Evolutionary conservation across 2,329 filamentous ascomycete genomes (phyloP).

Genomic region (Monosporascus sp.): DNA sequence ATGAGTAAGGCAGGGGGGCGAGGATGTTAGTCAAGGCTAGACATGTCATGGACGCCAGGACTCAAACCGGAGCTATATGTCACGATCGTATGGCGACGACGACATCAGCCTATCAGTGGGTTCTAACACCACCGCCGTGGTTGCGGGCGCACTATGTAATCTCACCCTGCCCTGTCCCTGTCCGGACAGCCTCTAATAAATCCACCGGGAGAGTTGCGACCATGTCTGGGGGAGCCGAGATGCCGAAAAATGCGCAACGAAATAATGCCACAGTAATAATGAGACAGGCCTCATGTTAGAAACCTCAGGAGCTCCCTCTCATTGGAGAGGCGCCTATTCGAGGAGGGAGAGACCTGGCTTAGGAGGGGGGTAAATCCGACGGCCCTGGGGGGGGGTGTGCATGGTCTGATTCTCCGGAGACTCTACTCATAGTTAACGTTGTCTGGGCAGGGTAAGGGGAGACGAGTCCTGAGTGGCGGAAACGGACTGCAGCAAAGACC

Average conservation of each 20-base stretch:
- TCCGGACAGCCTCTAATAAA: not conserved
- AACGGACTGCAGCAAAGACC: not conserved
- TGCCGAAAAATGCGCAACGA: not conserved
- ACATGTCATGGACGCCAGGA: not conserved
- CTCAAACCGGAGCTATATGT: not conserved
- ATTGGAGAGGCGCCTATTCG: not conserved
- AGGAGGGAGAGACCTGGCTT: not conserved
- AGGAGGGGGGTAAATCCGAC: slow-evolving; percentile 19
- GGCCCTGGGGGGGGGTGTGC: slow-evolving; percentile 20
- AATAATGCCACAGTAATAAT: not conserved
- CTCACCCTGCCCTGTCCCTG: not conserved
- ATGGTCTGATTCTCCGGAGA: slow-evolving; percentile 21
- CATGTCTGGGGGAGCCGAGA: not conserved
- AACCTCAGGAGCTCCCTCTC: not conserved
- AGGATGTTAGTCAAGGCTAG: not conserved
- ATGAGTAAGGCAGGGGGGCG: not conserved
- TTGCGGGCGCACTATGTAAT: not conserved
- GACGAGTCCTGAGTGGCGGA: slow-evolving; percentile 15
- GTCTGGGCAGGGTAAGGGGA: slow-evolving; percentile 24
- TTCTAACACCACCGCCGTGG: not conserved
- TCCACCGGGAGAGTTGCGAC: not conserved
- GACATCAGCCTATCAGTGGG: not conserved
- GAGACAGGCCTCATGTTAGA: not conserved
- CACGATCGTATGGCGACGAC: not conserved
- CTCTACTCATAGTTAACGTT: slow-evolving; percentile 13